Conservation (phyloP, 139 green algal genomes). For the Penium margaritaceum region DNA sequence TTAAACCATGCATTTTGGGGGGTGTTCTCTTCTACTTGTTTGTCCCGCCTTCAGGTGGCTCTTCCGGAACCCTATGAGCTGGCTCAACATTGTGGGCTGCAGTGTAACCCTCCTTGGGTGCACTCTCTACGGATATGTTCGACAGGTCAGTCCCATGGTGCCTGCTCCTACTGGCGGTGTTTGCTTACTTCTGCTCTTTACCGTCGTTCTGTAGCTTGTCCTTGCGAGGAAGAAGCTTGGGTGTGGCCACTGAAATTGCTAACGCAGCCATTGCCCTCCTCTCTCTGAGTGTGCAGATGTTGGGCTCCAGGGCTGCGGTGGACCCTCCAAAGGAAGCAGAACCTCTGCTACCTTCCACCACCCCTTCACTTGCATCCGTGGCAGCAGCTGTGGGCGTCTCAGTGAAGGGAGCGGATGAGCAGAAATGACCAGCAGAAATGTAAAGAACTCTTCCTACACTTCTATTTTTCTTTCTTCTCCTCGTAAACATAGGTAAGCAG, state of each 20-base stretch:
- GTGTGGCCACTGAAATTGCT: slow-evolving; percentile 10
- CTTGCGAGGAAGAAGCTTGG: not conserved
- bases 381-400: too few relatives aligned
- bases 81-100: slow-evolving; percentile 31
- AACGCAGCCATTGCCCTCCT: not conserved
- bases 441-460: too few relatives aligned
- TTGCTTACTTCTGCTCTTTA: not conserved
- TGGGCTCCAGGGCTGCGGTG: slow-evolving; percentile 7
- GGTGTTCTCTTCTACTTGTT: too few relatives aligned
- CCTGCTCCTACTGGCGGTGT: not conserved
- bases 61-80: slow-evolving; percentile 41
- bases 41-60: slow-evolving; percentile 15
- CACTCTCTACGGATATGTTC: slow-evolving; percentile 38
- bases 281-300: slow-evolving; percentile 1
- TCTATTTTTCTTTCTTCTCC: too few relatives aligned
- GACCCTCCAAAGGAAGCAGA: not conserved
- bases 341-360: too few relatives aligned
- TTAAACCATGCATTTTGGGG: too few relatives aligned
- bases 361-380: too few relatives aligned
- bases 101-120: slow-evolving; percentile 34
- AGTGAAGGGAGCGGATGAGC: too few relatives aligned
- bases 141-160: slow-evolving; percentile 8
- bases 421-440: too few relatives aligned
- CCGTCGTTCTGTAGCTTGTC: slow-evolving; percentile 13
- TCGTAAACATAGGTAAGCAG: too few relatives aligned